Evolutionary conservation across 768 basidiomycete species (phyloP).

Genomic region (Suillus variegatus): DNA sequence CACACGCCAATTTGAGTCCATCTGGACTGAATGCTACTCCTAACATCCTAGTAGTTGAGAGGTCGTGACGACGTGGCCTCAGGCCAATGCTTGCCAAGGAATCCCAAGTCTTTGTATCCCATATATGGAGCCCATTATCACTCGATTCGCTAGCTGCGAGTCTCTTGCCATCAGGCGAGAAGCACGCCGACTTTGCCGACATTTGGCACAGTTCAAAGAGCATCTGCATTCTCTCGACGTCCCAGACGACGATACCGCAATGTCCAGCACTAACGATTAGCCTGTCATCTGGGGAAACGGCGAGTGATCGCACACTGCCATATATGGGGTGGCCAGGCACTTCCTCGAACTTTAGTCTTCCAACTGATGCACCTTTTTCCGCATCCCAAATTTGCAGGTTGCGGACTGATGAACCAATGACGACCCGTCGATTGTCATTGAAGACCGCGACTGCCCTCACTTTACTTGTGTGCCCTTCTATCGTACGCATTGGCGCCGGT

Average conservation of each 20-base stretch:
- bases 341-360: background rate
- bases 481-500: background rate
- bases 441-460: constrained; percentile 29
- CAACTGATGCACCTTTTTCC: background rate
- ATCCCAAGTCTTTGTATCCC: constrained; percentile 9
- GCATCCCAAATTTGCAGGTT: constrained; percentile 10
- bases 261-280: constrained; percentile 11
- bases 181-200: constrained; percentile 1
- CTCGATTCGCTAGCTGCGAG: background rate
- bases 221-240: constrained; percentile 12
- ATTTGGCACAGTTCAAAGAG: too few relatives aligned
- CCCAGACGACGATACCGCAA: constrained; percentile 17
- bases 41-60: too few relatives aligned
- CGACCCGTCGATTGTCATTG: constrained; percentile 23
- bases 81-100: too few relatives aligned
- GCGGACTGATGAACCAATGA: constrained; percentile 27
- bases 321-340: too few relatives aligned
- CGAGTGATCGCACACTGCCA: constrained; percentile 8
- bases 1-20: constrained; percentile 34
- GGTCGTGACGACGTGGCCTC: too few relatives aligned
- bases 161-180: constrained; percentile 16
- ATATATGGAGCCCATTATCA: background rate
- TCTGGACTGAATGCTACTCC: constrained; percentile 43
- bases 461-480: constrained; percentile 19
- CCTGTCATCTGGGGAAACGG: constrained; percentile 16